Evolutionary conservation across 495 filamentous ascomycete genomes (phyloP).

Genomic region (Tuber calosporum): DNA sequence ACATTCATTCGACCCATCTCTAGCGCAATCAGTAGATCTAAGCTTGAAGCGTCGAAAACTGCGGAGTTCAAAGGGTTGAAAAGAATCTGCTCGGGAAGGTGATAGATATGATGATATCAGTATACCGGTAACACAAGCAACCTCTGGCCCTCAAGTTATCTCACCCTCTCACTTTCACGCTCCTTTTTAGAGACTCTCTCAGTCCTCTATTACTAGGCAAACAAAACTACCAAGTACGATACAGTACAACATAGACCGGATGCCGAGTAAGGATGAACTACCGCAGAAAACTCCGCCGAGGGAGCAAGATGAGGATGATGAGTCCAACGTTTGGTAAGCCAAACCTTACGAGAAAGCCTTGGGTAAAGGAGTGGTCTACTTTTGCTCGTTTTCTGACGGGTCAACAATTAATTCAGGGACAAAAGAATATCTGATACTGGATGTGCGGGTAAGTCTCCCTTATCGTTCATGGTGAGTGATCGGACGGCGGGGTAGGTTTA

Average conservation of each 20-base stretch:
- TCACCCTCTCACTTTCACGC: neutral
- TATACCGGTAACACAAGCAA: neutral
- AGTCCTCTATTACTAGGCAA: constrained; percentile 32
- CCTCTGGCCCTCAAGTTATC: neutral
- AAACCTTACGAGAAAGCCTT: neutral
- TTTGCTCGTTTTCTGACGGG: neutral
- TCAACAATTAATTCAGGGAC: constrained; percentile 55
- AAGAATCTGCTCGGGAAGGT: neutral
- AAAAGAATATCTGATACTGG: constrained; percentile 97
- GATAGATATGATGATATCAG: neutral
- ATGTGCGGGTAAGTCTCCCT: constrained; percentile 61
- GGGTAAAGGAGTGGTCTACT: neutral
- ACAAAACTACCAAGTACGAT: constrained; percentile 39
- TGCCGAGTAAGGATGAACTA: constrained; percentile 41
- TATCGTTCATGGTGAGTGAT: neutral
- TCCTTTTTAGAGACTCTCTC: neutral
- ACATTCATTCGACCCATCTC: constrained; percentile 60
- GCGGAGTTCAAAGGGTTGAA: neutral
- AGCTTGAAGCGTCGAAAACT: neutral
- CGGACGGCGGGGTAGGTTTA: neutral
- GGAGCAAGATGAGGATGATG: constrained; percentile 61
- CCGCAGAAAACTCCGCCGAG: neutral
- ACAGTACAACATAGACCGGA: constrained; percentile 40
- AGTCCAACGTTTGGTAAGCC: constrained; percentile 86
- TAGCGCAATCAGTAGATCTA: constrained; percentile 36